phyloP scores from a whole-genome alignment of 805 yeast species.

The Tetrapisispora pingtungensis region DNA sequence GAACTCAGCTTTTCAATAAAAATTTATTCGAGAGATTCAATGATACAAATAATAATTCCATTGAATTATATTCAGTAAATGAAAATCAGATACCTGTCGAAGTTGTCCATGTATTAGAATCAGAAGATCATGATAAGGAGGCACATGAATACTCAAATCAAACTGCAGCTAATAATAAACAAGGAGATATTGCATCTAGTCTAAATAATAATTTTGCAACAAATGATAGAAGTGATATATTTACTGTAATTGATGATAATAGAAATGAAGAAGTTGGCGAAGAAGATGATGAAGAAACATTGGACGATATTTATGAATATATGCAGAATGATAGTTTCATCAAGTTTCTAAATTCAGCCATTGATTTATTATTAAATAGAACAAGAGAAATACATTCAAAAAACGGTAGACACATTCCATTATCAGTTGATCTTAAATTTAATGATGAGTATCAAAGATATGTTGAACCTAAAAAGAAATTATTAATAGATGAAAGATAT shows the following conservation, averaged over 20 bases:
- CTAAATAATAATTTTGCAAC: not conserved
- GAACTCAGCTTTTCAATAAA: slow-evolving; percentile 29
- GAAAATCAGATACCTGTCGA: slow-evolving; percentile 3
- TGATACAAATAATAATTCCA: slow-evolving; percentile 7
- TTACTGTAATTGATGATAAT: not conserved
- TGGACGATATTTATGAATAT: slow-evolving; percentile 1
- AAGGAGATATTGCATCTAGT: too few relatives aligned
- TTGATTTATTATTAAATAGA: slow-evolving; percentile 35
- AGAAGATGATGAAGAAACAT: slow-evolving; percentile 5
- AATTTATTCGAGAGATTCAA: slow-evolving; percentile 22
- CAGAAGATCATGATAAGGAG: not conserved
- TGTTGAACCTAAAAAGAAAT: slow-evolving; percentile 12
- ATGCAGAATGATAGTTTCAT: slow-evolving; percentile 2
- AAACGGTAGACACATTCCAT: slow-evolving; percentile 70
- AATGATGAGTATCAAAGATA: slow-evolving; percentile 15
- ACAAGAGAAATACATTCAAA: slow-evolving; percentile 42
- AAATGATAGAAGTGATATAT: not conserved
- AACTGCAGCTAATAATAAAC: not conserved
- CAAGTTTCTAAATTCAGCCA: slow-evolving; percentile 5
- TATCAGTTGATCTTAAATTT: slow-evolving; percentile 35
- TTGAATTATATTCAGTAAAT: slow-evolving; percentile 10
- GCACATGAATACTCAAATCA: not conserved
- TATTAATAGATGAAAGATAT: slow-evolving; percentile 57
- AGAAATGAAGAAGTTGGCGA: slow-evolving; percentile 6
- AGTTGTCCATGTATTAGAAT: not conserved